phyloP scores from a whole-genome alignment of 495 filamentous ascomycete species.

The Chaetomium cochliodes region DNA sequence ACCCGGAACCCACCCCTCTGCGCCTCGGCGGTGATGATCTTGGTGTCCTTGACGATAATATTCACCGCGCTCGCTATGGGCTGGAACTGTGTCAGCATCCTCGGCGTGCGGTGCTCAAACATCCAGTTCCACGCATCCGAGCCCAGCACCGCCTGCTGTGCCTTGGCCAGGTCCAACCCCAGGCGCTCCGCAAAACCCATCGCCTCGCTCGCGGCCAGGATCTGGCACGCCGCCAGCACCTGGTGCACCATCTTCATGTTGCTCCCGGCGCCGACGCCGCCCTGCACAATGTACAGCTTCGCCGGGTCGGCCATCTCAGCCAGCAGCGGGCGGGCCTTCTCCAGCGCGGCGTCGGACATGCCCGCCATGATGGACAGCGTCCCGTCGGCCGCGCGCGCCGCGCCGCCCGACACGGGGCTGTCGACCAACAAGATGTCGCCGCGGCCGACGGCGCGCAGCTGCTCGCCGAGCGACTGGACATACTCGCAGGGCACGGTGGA shows the following conservation, averaged over 20 bases:
- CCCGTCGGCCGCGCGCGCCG: conserved; percentile 67
- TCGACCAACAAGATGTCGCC: conserved; percentile 70
- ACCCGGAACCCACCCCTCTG: conserved; percentile 59
- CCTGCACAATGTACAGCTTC: conserved; percentile 71
- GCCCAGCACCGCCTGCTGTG: conserved; percentile 56
- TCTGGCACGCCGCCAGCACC: conserved; percentile 74
- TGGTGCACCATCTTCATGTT: conserved; percentile 90
- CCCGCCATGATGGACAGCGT: conserved; percentile 81
- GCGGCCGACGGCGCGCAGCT: conserved; percentile 55
- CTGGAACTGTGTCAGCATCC: conserved; percentile 68
- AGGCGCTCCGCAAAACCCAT: conserved; percentile 69
- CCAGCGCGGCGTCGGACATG: conserved; percentile 56
- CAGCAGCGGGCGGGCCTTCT: conserved; percentile 59
- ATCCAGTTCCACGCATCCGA: conserved; percentile 74
- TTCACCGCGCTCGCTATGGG: conserved; percentile 66
- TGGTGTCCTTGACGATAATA: conserved; percentile 79
- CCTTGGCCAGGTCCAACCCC: conserved; percentile 60
- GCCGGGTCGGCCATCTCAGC: conserved; percentile 57
- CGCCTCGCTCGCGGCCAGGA: conserved; percentile 68
- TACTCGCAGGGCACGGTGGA: conserved; percentile 73
- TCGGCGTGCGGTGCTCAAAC: conserved; percentile 71
- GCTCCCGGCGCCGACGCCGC: conserved; percentile 73
- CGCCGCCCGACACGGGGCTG: conserved; percentile 75
- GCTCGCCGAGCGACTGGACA: conserved; percentile 56
- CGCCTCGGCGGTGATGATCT: conserved; percentile 72